These are phyloP conservation scores for Botryosphaeria dothidea DNA, from an alignment of 2,329 filamentous ascomycete genomes.

Conservation along the genomic window DNA sequence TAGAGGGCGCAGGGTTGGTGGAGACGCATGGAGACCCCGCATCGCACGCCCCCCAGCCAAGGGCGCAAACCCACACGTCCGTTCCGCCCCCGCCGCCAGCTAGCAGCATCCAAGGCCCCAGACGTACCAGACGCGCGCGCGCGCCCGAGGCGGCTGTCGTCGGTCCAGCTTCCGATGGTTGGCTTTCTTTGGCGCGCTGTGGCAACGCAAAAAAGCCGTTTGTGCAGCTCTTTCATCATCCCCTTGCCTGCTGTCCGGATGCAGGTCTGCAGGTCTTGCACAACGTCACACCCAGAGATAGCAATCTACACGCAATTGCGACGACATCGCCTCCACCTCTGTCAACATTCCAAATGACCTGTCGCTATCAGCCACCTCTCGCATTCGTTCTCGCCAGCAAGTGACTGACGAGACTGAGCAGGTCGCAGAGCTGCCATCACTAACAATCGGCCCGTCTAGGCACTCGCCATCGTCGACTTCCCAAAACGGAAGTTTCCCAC, in stretches of 20 bases:
- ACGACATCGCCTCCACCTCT: background rate
- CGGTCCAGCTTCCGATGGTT: background rate
- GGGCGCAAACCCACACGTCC: background rate
- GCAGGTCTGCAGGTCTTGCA: background rate
- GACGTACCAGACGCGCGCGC: background rate
- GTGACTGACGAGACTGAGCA: background rate
- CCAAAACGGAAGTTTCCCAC: background rate
- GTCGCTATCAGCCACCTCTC: background rate
- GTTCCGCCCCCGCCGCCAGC: conserved; percentile 1
- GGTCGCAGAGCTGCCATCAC: background rate
- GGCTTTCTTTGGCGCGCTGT: background rate
- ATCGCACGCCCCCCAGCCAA: background rate
- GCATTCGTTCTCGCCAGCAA: background rate
- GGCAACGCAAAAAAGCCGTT: background rate
- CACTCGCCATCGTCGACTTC: background rate
- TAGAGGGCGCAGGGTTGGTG: background rate
- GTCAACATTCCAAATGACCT: background rate
- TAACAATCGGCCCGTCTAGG: background rate
- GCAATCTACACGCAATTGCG: background rate
- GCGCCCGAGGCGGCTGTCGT: no score
- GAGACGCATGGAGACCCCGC: background rate
- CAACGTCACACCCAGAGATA: background rate
- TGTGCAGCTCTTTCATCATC: background rate
- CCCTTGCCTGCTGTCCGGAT: background rate
- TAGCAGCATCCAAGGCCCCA: no score